A percentile compares a stretch with the other conserved stretches of the same genome.
Conservation (phyloP, 2,329 filamentous ascomycete species). For the Lecanosticta acicola region DNA sequence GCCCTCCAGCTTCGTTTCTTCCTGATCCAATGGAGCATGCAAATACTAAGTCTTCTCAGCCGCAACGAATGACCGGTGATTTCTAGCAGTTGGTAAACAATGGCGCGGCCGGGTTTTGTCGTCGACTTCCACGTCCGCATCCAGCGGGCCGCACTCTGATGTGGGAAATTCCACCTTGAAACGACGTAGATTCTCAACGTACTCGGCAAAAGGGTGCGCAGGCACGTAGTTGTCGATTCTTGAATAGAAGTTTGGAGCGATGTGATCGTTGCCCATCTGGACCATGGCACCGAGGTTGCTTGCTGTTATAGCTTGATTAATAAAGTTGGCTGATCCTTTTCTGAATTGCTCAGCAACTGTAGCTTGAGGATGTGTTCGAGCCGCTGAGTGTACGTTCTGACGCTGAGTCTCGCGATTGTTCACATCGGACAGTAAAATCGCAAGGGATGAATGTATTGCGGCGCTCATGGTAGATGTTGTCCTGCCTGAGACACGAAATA, state of each 20-base stretch:
- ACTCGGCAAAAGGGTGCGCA: neutral
- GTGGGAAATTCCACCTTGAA: neutral
- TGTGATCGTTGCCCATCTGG: neutral
- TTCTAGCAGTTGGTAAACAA: neutral
- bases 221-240: neutral
- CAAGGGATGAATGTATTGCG: neutral
- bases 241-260: neutral
- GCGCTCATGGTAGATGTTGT: no score
- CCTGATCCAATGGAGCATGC: neutral
- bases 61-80: no score
- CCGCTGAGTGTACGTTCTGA: no score
- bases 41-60: neutral
- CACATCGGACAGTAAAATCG: neutral
- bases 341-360: neutral
- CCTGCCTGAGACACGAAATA: no score
- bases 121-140: neutral
- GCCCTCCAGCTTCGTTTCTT: neutral
- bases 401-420: neutral
- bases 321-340: neutral
- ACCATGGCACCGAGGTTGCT: neutral
- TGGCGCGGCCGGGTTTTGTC: neutral
- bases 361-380: no score
- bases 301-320: neutral
- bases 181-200: neutral
- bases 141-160: neutral